phyloP scores from a whole-genome alignment of 345 rosid species.

The Gossypium rotundifolium region DNA sequence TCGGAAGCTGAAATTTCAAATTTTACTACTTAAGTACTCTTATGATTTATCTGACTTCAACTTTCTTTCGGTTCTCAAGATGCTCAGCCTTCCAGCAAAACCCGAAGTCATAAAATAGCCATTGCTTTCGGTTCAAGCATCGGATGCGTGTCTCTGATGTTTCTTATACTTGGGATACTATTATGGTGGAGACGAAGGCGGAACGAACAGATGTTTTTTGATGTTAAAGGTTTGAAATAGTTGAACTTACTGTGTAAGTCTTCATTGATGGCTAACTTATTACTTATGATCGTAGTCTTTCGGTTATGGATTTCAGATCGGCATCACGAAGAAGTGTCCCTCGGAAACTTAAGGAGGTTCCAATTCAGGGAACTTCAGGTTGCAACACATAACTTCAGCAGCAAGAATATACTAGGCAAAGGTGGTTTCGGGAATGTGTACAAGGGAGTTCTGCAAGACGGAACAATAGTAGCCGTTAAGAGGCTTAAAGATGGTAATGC shows the following conservation, averaged over 20 bases:
- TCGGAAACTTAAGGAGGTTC: conserved; percentile 84
- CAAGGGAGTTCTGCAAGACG: conserved; percentile 83
- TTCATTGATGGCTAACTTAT: conserved; percentile 8
- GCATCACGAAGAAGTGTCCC: conserved; percentile 68
- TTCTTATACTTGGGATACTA: conserved; percentile 61
- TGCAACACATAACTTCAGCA: conserved; percentile 84
- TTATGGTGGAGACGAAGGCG: conserved; percentile 85
- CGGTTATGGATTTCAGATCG: conserved; percentile 31
- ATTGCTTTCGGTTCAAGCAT: conserved; percentile 70
- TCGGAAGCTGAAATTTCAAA: background rate
- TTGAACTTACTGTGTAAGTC: conserved; percentile 16
- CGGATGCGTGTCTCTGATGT: conserved; percentile 48
- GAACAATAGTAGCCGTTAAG: conserved; percentile 80
- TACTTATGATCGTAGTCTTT: conserved; percentile 1
- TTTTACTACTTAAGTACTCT: background rate
- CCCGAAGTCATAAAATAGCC: conserved; percentile 61
- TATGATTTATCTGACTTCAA: background rate
- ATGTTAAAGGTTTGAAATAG: conserved; percentile 63
- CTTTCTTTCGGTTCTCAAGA: conserved; percentile 24
- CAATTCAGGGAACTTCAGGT: conserved; percentile 82
- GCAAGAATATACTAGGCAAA: conserved; percentile 80
- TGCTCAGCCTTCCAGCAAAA: conserved; percentile 29
- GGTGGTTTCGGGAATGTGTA: conserved; percentile 94
- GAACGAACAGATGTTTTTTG: conserved; percentile 58
- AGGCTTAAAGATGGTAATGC: conserved; percentile 86